phyloP scores from a whole-genome alignment of 2,329 filamentous ascomycete genomes.

The Aspergillus sergii region DNA sequence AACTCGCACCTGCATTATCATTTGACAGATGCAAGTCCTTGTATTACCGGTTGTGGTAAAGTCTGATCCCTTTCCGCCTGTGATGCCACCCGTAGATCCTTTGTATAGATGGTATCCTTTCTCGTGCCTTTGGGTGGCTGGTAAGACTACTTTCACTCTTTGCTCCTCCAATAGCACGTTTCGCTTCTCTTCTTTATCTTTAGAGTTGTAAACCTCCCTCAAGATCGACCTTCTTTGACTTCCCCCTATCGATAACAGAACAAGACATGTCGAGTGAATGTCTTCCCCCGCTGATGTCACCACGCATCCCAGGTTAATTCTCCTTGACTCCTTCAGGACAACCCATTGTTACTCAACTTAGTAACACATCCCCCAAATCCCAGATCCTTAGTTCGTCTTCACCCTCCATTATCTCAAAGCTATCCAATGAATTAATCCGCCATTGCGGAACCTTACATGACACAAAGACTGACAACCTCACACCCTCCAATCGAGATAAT shows the following conservation, averaged over 20 bases:
- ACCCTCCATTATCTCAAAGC: not conserved
- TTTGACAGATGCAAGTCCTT: constrained; percentile 8
- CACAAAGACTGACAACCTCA: not conserved
- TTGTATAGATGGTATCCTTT: not conserved
- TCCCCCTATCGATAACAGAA: not conserved
- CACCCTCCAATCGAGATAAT: not conserved
- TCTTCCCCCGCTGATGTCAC: not conserved
- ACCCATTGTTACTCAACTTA: not conserved
- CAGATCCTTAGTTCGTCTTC: not conserved
- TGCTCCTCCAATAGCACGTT: not conserved
- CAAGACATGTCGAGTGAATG: not conserved
- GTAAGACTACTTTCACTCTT: not conserved
- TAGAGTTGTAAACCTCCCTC: not conserved
- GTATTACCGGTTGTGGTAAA: constrained; percentile 7
- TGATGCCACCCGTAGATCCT: not conserved
- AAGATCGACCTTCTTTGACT: not conserved
- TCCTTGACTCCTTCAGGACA: not conserved
- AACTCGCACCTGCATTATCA: not conserved
- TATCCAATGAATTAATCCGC: not conserved
- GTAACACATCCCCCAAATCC: not conserved
- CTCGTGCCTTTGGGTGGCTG: not conserved
- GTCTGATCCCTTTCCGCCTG: not conserved
- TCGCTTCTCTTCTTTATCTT: not conserved
- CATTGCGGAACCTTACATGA: not conserved
- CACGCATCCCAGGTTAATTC: not conserved